Conservation (phyloP, 306 rosid species). For the Hippophae tibetana region DNA sequence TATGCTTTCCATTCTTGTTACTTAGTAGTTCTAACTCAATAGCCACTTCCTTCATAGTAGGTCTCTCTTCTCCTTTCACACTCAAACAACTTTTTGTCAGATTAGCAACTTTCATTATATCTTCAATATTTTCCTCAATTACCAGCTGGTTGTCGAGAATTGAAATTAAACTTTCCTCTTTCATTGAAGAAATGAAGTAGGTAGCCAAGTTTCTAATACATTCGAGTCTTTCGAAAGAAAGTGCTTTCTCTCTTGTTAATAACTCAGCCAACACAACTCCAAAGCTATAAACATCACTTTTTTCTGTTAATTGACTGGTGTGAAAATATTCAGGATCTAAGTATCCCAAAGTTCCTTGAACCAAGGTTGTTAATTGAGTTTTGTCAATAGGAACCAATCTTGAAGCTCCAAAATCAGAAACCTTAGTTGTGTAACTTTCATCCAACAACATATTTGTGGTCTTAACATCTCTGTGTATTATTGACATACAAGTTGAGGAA, state of each 20-base stretch:
- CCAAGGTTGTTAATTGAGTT: conserved; percentile 20
- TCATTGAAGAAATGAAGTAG: conserved; percentile 6
- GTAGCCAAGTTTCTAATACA: conserved; percentile 3
- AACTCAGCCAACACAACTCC: conserved; percentile 25
- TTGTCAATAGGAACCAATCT: conserved; percentile 20
- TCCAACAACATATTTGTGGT: conserved; percentile 17
- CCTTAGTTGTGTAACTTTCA: conserved; percentile 10
- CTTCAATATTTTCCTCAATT: background rate
- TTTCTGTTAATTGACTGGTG: conserved; percentile 13
- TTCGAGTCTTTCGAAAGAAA: conserved; percentile 2
- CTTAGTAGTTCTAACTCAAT: background rate
- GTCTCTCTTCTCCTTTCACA: conserved; percentile 16
- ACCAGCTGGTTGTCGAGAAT: conserved; percentile 7
- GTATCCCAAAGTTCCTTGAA: conserved; percentile 23
- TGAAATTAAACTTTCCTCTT: conserved; percentile 3
- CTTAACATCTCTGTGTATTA: conserved; percentile 23
- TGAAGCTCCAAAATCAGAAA: conserved; percentile 24
- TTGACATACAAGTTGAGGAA: conserved; percentile 17
- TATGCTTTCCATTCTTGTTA: too few relatives aligned
- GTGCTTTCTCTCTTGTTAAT: conserved; percentile 4
- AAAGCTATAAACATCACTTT: conserved; percentile 23
- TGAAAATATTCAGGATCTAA: conserved; percentile 17
- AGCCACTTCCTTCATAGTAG: conserved; percentile 2
- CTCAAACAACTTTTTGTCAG: conserved; percentile 5
- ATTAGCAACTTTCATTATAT: conserved; percentile 5